These are phyloP conservation scores for Cystobasidium slooffiae DNA, from an alignment of 1,284 basidiomycete species.

Conservation along the genomic window DNA sequence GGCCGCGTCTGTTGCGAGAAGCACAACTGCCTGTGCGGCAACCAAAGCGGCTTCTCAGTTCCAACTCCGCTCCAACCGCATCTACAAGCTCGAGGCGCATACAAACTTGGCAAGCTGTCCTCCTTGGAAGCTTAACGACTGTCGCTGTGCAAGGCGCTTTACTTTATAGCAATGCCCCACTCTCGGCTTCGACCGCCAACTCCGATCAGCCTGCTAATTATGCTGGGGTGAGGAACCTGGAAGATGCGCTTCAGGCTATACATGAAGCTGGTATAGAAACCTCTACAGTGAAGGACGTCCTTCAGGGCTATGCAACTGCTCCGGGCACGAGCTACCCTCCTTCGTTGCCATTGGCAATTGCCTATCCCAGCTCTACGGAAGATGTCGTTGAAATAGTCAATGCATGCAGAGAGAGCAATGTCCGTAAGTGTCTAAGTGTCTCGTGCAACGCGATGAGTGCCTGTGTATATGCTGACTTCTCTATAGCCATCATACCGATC, in stretches of 20 bases:
- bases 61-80: neutral
- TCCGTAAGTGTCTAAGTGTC: conserved; percentile 21
- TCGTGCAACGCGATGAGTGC: neutral
- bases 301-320: conserved; percentile 36
- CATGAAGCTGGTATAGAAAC: conserved; percentile 27
- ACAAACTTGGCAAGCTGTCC: conserved; percentile 39
- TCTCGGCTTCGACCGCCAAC: neutral
- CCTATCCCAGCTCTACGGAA: conserved; percentile 61
- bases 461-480: conserved; percentile 57
- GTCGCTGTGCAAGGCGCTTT: conserved; percentile 33
- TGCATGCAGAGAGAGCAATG: conserved; percentile 27
- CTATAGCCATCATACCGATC: conserved; percentile 71
- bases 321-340: conserved; percentile 44
- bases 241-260: conserved; percentile 29
- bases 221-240: conserved; percentile 22
- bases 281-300: conserved; percentile 31
- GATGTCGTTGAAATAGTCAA: conserved; percentile 72
- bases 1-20: neutral
- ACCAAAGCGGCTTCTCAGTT: conserved; percentile 4
- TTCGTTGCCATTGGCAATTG: conserved; percentile 49
- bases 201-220: neutral
- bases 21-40: neutral
- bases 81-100: neutral
- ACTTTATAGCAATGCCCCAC: conserved; percentile 17
- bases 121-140: conserved; percentile 22